A percentile compares a stretch with the other conserved stretches of the same genome.
phyloP scores from a whole-genome alignment of 2,329 filamentous ascomycete species.

The Elsinoe batatas region DNA sequence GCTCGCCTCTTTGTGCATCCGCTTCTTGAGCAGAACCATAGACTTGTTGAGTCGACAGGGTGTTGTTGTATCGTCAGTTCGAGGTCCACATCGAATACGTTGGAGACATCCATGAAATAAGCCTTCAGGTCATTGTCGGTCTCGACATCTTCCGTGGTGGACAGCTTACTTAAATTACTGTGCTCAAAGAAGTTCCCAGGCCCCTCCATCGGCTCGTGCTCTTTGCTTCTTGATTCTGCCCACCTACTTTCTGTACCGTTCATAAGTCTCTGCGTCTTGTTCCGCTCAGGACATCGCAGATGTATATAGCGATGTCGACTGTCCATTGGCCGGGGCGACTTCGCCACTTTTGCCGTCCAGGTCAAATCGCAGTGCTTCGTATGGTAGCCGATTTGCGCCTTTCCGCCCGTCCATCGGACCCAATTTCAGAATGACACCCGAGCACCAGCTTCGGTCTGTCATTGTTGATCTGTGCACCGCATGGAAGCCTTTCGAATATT shows the following conservation, averaged over 20 bases:
- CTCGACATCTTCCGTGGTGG: too few relatives aligned
- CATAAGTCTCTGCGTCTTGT: too few relatives aligned
- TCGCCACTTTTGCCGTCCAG: neutral
- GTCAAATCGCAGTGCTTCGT: neutral
- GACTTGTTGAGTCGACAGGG: neutral
- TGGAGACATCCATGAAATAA: neutral
- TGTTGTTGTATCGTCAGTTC: neutral
- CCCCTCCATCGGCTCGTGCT: neutral
- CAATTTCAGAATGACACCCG: too few relatives aligned
- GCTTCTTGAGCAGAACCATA: neutral
- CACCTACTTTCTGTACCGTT: too few relatives aligned
- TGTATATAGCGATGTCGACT: neutral
- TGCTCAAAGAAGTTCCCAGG: neutral
- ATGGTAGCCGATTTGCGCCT: too few relatives aligned
- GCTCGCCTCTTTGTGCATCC: neutral
- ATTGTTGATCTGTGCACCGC: too few relatives aligned
- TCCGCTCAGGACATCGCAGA: too few relatives aligned
- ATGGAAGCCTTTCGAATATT: too few relatives aligned
- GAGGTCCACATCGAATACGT: neutral
- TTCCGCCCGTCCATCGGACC: too few relatives aligned
- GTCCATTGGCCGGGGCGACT: neutral
- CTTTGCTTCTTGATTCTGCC: too few relatives aligned
- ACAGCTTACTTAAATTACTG: too few relatives aligned
- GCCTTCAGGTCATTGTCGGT: neutral
- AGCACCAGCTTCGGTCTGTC: too few relatives aligned